Evolutionary conservation across 768 basidiomycete species (phyloP).

Genomic region (Trametes punicea): DNA sequence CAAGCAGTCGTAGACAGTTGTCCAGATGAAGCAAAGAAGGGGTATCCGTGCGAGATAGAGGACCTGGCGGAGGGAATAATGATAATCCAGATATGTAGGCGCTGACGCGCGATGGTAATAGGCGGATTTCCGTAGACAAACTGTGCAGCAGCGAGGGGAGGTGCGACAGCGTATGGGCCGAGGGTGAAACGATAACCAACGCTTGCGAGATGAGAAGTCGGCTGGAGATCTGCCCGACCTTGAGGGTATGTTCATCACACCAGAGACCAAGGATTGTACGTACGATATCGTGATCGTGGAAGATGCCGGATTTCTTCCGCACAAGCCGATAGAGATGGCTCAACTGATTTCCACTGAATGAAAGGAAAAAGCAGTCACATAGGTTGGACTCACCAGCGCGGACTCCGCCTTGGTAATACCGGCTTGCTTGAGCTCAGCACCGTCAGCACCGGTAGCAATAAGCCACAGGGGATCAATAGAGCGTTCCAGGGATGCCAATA

Average conservation of each 20-base stretch:
- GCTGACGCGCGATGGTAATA: constrained; percentile 37
- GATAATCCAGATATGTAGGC: constrained; percentile 41
- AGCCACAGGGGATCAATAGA: constrained; percentile 52
- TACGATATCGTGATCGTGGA: constrained; percentile 32
- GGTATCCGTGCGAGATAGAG: constrained; percentile 19
- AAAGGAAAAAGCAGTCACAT: not conserved
- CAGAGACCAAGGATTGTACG: constrained; percentile 17
- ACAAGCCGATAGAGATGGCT: constrained; percentile 34
- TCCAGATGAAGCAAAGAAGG: constrained; percentile 47
- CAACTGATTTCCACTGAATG: constrained; percentile 29
- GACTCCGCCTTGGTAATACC: constrained; percentile 61
- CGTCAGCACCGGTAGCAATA: constrained; percentile 33
- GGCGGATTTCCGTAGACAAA: constrained; percentile 37
- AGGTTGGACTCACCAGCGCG: constrained; percentile 40
- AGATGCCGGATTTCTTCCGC: constrained; percentile 33
- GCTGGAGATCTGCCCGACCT: constrained; percentile 44
- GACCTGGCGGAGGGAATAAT: constrained; percentile 31
- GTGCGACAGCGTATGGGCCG: constrained; percentile 34
- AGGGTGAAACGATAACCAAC: constrained; percentile 47
- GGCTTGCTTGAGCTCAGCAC: constrained; percentile 45
- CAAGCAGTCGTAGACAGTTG: constrained; percentile 57
- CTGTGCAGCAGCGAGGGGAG: constrained; percentile 31
- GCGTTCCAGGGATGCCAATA: constrained; percentile 23
- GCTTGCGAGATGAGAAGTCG: constrained; percentile 51
- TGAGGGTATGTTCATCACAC: not conserved